Conservation (phyloP, 1,284 basidiomycete species). For the Lentinula novae-zelandiae region DNA sequence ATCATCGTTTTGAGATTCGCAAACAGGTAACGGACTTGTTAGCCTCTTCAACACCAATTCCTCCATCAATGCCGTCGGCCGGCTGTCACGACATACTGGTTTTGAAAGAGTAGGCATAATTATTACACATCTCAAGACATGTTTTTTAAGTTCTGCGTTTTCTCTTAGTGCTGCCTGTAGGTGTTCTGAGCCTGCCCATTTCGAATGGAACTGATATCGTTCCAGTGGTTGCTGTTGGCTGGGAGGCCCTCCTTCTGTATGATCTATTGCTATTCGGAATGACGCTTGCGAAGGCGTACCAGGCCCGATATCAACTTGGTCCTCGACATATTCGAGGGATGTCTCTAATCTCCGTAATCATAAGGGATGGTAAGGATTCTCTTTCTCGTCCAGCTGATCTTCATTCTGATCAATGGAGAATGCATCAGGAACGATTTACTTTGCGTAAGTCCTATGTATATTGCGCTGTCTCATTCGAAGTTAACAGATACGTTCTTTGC, state of each 20-base stretch:
- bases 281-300: slow-evolving; percentile 4
- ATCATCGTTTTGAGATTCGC: not conserved
- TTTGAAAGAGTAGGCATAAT: slow-evolving; percentile 2
- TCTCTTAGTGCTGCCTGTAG: slow-evolving; percentile 1
- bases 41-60: not conserved
- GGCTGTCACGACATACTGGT: slow-evolving; percentile 3
- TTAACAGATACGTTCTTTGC: not conserved
- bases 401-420: not conserved
- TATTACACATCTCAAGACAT: not conserved
- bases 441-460: not conserved
- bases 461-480: too few relatives aligned
- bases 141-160: not conserved
- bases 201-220: not conserved
- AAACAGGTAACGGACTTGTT: not conserved
- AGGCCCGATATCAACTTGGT: not conserved
- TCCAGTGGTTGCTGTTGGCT: slow-evolving; percentile 3
- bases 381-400: not conserved
- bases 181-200: not conserved
- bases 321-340: not conserved
- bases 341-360: slow-evolving; percentile 2
- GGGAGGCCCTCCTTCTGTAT: slow-evolving; percentile 4
- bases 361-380: slow-evolving; percentile 5
- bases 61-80: not conserved
- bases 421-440: slow-evolving; percentile 6
- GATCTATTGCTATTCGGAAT: slow-evolving; percentile 7